Percentiles rank a stretch among this genome's conserved stretches.
These are phyloP conservation scores for Persicaria maculosa DNA, from an alignment of 148 eudicot species.

Conservation along the genomic window DNA sequence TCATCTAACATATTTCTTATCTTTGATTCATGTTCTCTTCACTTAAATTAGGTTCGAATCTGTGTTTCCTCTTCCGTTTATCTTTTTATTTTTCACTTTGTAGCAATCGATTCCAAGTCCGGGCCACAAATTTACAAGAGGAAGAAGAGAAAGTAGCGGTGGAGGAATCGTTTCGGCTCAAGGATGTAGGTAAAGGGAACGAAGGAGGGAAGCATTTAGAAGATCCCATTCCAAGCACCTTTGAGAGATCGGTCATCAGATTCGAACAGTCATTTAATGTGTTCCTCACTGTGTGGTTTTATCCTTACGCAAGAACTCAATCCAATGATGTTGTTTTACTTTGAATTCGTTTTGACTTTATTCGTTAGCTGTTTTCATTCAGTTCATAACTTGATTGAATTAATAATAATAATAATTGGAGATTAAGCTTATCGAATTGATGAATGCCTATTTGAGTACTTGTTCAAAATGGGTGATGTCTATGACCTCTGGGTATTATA, in stretches of 20 bases:
- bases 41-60: not conserved
- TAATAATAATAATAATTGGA: no score
- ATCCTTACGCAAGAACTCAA: not conserved
- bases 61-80: not conserved
- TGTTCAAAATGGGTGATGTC: no score
- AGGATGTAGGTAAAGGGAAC: slow-evolving; percentile 24
- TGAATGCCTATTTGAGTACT: no score
- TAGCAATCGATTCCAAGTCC: slow-evolving; percentile 32
- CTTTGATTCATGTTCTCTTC: not conserved
- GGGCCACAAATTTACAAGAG: slow-evolving; percentile 68
- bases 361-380: no score
- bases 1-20: not conserved
- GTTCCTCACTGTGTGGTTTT: slow-evolving; percentile 58
- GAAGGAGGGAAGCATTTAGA: slow-evolving; percentile 21
- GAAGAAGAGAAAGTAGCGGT: slow-evolving; percentile 64
- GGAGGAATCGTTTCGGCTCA: slow-evolving; percentile 62
- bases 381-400: no score
- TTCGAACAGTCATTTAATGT: slow-evolving; percentile 78
- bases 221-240: slow-evolving; percentile 32
- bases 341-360: not conserved
- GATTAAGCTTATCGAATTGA: no score
- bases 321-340: slow-evolving; percentile 3
- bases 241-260: slow-evolving; percentile 63
- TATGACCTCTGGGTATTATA: no score
- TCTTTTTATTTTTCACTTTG: slow-evolving; percentile 6